These are phyloP conservation scores for Phyllostachys edulis DNA, from an alignment of 176 grass and related monocot genomes.

Conservation along the genomic window DNA sequence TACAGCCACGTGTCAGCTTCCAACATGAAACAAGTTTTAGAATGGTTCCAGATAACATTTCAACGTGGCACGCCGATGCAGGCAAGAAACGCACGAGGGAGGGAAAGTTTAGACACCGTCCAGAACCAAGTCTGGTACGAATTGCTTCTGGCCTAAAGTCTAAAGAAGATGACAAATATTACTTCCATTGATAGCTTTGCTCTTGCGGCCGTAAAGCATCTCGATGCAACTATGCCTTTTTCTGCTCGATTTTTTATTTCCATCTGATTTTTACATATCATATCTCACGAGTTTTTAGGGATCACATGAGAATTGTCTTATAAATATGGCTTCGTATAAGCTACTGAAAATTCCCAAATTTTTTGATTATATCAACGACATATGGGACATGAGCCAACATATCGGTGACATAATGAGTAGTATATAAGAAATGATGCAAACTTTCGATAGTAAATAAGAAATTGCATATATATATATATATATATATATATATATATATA, in stretches of 20 bases:
- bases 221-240: not conserved
- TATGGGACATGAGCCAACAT: too few relatives aligned
- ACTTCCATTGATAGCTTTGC: not conserved
- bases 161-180: not conserved
- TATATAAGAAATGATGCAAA: too few relatives aligned
- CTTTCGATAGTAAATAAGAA: too few relatives aligned
- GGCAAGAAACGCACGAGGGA: not conserved
- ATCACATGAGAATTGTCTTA: not conserved
- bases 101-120: not conserved
- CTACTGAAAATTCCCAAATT: too few relatives aligned
- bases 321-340: not conserved
- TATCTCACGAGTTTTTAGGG: not conserved
- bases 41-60: not conserved
- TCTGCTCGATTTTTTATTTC: not conserved
- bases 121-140: not conserved
- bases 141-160: not conserved
- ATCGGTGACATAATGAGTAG: too few relatives aligned
- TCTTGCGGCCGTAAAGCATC: not conserved
- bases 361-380: too few relatives aligned
- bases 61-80: not conserved
- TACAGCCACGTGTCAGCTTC: too few relatives aligned
- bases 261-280: not conserved
- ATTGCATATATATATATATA: too few relatives aligned
- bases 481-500: too few relatives aligned
- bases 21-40: not conserved